Base-by-base conservation (phyloP, 768 basidiomycete species). In the Kwoniella heveanensis region DNA sequence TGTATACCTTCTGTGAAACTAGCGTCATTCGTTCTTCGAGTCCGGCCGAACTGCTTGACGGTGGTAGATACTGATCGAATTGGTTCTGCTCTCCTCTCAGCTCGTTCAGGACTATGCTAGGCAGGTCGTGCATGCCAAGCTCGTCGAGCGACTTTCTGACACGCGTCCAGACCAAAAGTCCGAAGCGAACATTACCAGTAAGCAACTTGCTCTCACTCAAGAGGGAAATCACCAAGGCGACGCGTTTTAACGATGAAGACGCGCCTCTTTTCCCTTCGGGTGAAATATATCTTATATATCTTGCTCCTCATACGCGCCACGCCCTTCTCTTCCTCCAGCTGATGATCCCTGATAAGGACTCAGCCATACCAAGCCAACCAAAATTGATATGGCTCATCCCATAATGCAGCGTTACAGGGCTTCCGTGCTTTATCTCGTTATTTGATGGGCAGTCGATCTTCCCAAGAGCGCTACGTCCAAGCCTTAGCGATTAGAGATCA, bases 251-350 rank as follows among this genome's bases (percentile, higher is more conserved):
- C 39, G 39, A 44, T 10, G 19, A 52, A 52, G 50, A 60, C 58
- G 58, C 58, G 58, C 58, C 58, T 37, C 58, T 49, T 60, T 59
- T 51, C 58, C 49, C 25, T 60, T 52, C 58, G 58, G 58, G 58
- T 60, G 50, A 60, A 60, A 21, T 57, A 25, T 57, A 46, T 48
- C 25, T 57, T 47, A 2, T 13, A 39, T 26, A 24, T n/a, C 46
- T 57, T 47, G 1, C 19, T 25, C 19, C 8, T n/a, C n/a, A n/a
- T 36, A 36, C 49, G 39, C 49, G 50, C 30, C 24, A 19, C 44
- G 9, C 29, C 32, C 13, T 36, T 6, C 57, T 59, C 30, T 59
- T n/a, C 27, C 25, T 25, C 17, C 19, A 7, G 46, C 7, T 22
- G 8, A 22, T 17, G 39, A 44, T 44, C 48, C 48, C 10, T 25